Conservation (phyloP, 2,329 filamentous ascomycete species). For the Boeremia lycopersici region DNA sequence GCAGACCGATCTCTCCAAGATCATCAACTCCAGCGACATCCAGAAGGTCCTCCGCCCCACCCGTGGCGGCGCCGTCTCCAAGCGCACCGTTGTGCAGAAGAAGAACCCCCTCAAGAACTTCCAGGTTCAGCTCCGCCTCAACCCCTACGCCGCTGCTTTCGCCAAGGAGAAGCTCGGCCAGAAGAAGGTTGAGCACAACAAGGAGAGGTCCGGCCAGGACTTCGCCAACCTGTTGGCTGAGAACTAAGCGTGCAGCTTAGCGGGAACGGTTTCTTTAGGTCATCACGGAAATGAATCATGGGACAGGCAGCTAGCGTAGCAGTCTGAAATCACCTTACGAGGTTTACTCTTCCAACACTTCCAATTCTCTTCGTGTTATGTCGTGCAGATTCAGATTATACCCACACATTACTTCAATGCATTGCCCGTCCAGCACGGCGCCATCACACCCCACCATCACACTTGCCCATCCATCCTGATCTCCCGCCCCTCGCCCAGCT, state of each 20-base stretch:
- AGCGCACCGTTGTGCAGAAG: constrained; percentile 93
- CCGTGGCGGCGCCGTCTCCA: constrained; percentile 87
- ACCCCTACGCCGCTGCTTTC: constrained; percentile 95
- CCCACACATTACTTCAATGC: constrained; percentile 7
- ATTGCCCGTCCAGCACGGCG: neutral
- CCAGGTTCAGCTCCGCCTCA: constrained; percentile 97
- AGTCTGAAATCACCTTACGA: constrained; percentile 29
- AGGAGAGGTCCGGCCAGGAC: constrained; percentile 60
- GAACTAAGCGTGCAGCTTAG: constrained; percentile 49
- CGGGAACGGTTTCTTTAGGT: constrained; percentile 32
- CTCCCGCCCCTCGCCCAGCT: constrained; percentile 21
- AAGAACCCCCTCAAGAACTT: constrained; percentile 99
- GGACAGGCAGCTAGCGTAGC: constrained; percentile 38
- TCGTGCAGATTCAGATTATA: constrained; percentile 12
- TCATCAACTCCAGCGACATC: constrained; percentile 99
- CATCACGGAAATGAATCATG: constrained; percentile 28
- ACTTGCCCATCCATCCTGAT: neutral
- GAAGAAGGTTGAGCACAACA: constrained; percentile 66
- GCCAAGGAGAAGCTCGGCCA: constrained; percentile 82
- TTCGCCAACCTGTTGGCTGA: constrained; percentile 58
- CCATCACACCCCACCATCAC: neutral
- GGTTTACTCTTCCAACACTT: constrained; percentile 13
- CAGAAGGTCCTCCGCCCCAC: constrained; percentile 93
- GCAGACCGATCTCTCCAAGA: constrained; percentile 92
- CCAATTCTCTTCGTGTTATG: constrained; percentile 1